These are phyloP conservation scores for Colletotrichum brevisporum DNA, from an alignment of 2,329 filamentous ascomycete species.

Conservation along the genomic window DNA sequence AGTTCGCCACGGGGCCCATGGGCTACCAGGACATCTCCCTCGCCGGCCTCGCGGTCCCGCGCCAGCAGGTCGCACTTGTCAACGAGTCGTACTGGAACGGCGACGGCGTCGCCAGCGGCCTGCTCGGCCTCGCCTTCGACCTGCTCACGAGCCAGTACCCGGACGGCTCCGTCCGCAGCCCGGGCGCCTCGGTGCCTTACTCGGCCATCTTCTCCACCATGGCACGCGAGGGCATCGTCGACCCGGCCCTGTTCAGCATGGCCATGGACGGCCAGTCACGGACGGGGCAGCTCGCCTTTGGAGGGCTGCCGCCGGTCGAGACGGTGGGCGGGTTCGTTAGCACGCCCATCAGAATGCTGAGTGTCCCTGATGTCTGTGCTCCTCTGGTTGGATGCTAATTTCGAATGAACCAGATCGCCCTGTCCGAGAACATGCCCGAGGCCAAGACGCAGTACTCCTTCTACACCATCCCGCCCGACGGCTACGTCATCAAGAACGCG, in stretches of 20 bases:
- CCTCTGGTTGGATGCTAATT: not conserved
- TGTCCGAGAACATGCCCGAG: not conserved
- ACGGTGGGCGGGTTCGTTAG: not conserved
- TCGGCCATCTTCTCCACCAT: conserved; percentile 66
- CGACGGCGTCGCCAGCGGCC: conserved; percentile 60
- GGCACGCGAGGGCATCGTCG: conserved; percentile 57
- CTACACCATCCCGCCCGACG: not conserved
- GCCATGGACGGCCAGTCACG: conserved; percentile 47
- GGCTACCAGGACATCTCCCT: conserved; percentile 58
- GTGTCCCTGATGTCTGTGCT: no score
- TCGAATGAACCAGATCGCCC: not conserved
- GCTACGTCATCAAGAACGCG: conserved; percentile 3
- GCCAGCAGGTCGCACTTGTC: conserved; percentile 63
- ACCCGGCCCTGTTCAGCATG: conserved; percentile 61
- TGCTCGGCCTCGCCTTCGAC: conserved; percentile 66
- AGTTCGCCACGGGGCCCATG: conserved; percentile 55
- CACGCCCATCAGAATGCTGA: conserved; percentile 6
- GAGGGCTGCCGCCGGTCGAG: conserved; percentile 61
- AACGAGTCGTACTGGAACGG: conserved; percentile 58
- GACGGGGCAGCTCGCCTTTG: conserved; percentile 63
- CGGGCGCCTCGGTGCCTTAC: conserved; percentile 53
- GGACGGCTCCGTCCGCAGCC: conserved; percentile 25
- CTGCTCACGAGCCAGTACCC: conserved; percentile 58
- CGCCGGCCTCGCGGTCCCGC: conserved; percentile 58
- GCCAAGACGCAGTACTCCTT: not conserved